Evolutionary conservation across 495 filamentous ascomycete species (phyloP), one percentile per base, ranked within the genome.

Genomic region (Hypomontagnella monticulosa): DNA sequence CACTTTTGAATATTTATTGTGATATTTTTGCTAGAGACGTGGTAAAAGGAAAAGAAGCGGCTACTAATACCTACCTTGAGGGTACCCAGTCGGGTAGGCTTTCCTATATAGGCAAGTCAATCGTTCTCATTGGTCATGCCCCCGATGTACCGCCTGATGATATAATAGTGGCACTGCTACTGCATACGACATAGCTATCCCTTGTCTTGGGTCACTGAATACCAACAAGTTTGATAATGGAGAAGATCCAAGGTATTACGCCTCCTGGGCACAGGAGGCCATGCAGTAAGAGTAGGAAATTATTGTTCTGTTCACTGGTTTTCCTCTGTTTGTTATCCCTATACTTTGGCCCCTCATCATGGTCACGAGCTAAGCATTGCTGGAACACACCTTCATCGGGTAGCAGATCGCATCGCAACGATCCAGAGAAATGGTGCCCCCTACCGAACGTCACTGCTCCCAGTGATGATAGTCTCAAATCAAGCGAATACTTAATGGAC

Each of bases 401-500:
- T 20, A 11, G n/a, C 32, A 32, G 15, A 3, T 15, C 42, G 36
- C 41, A 53, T 33, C 7, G 1, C 7, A 33, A 32, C 27, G 48
- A 48, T 23, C 47, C 42, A 6, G 47, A 58, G 3, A 48, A 58
- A 34, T 65, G 61, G 61, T 65, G 61, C 23, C 61, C 61, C 19
- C 33, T 65, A 1, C 54, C 61, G 3, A n/a, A 54, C n/a, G 27
- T 54, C 48, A 52, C 48, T 7, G n/a, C 8, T 10, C 61, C 61
- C 15, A 12, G 32, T 34, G 54, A 53, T n/a, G 61, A 65, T 16
- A 54, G 54, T 4, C 54, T 65, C 11, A 23, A 47, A 12, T 3
- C 53, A 32, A 65, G 61, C 20, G 54, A 65, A 10, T 54, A 65
- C 16, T 49, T 65, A n/a, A 65, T 58, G 34, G 52, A n/a, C 15